These are phyloP conservation scores for Penicillium parvum DNA, from an alignment of 495 filamentous ascomycete species.

Conservation along the genomic window DNA sequence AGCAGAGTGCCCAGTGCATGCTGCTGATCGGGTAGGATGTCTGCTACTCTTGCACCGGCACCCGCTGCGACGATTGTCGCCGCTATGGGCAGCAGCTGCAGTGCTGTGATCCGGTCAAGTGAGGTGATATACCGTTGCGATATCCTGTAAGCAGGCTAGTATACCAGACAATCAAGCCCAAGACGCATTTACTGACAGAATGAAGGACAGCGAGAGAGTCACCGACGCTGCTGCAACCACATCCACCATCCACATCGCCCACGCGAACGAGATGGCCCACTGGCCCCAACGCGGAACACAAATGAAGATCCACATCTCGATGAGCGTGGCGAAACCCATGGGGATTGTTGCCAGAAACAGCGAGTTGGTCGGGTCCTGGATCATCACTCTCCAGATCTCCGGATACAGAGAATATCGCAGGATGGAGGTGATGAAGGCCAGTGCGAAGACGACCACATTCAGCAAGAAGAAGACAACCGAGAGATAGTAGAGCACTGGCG, in stretches of 20 bases:
- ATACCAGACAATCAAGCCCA: too few species aligned
- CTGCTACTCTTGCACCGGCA: constrained; percentile 36
- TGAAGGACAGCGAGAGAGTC: constrained; percentile 39
- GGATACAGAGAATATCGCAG: constrained; percentile 47
- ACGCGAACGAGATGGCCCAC: constrained; percentile 31
- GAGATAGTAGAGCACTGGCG: constrained; percentile 32
- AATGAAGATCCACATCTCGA: constrained; percentile 43
- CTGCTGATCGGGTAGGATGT: constrained; percentile 18
- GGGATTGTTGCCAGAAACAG: constrained; percentile 46
- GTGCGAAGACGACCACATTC: constrained; percentile 39
- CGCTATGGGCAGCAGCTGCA: constrained; percentile 45
- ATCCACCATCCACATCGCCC: constrained; percentile 47
- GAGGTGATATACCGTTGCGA: constrained; percentile 36
- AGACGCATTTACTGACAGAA: constrained; percentile 27
- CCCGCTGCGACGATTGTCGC: constrained; percentile 45
- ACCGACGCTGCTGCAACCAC: constrained; percentile 32
- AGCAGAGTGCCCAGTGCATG: constrained; percentile 39
- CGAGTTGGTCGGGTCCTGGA: constrained; percentile 42
- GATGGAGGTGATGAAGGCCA: constrained; percentile 32
- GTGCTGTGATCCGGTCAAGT: constrained; percentile 41
- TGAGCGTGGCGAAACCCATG: constrained; percentile 49
- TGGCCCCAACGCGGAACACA: constrained; percentile 43
- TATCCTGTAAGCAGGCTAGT: too few species aligned
- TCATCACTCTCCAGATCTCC: constrained; percentile 42
- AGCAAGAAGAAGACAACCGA: constrained; percentile 43